phyloP scores from a whole-genome alignment of 2,329 filamentous ascomycete genomes.

The Alternaria infectoria region DNA sequence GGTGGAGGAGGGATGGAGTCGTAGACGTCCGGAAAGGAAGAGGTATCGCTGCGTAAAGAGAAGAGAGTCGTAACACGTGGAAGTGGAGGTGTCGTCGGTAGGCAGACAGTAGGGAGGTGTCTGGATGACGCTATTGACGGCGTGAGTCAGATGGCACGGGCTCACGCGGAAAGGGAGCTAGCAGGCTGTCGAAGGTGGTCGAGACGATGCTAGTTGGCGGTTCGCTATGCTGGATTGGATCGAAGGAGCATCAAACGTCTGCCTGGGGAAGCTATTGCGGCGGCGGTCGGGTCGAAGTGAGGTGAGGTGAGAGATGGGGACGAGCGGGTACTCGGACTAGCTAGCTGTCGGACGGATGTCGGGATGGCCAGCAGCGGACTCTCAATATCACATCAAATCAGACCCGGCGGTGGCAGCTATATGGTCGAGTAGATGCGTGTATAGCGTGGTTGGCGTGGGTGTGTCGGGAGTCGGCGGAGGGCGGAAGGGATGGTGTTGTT shows the following conservation, averaged over 20 bases:
- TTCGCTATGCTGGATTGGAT: constrained; percentile 29
- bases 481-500: constrained; percentile 13
- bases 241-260: constrained; percentile 34
- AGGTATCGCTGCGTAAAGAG: constrained; percentile 47
- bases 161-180: constrained; percentile 32
- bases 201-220: constrained; percentile 34
- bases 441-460: constrained; percentile 28
- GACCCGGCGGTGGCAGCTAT: constrained; percentile 27
- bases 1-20: constrained; percentile 26
- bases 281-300: constrained; percentile 14
- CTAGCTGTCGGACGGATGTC: constrained; percentile 28
- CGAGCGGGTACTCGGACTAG: constrained; percentile 16
- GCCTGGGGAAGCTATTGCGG: constrained; percentile 25
- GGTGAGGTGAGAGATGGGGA: constrained; percentile 23
- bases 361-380: constrained; percentile 36
- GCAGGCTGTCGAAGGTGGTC: constrained; percentile 30
- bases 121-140: constrained; percentile 34
- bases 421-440: constrained; percentile 43
- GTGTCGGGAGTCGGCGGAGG: constrained; percentile 22
- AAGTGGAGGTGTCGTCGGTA: constrained; percentile 39
- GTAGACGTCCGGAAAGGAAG: constrained; percentile 40
- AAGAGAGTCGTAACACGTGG: constrained; percentile 49
- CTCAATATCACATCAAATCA: constrained; percentile 44
- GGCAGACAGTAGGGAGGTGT: constrained; percentile 34
- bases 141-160: constrained; percentile 47